A percentile compares a stretch with the other conserved stretches of the same genome.
These are phyloP conservation scores for Candida ipomoeae DNA, from an alignment of 805 yeast genomes.

Conservation along the genomic window DNA sequence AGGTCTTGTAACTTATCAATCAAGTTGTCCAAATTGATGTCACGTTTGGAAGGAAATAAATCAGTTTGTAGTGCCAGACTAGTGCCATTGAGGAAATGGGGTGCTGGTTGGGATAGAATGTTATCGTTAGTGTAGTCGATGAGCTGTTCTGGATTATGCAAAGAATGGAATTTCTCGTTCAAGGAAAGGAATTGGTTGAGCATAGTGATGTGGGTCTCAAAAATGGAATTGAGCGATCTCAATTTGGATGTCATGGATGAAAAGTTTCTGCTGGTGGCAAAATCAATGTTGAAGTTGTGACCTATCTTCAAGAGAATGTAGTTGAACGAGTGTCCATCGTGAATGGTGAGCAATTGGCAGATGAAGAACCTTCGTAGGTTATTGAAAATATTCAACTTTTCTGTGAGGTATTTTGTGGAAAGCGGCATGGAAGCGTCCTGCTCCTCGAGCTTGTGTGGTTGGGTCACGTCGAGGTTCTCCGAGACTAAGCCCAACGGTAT, in stretches of 20 bases:
- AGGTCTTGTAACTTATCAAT: conserved; percentile 29
- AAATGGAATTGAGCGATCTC: conserved; percentile 16
- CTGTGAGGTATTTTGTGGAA: conserved; percentile 14
- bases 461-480: conserved; percentile 8
- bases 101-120: conserved; percentile 7
- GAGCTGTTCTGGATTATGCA: conserved; percentile 7
- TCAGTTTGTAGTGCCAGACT: not conserved
- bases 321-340: conserved; percentile 27
- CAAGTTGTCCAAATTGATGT: conserved; percentile 22
- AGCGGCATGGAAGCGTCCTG: not conserved
- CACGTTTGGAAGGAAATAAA: conserved; percentile 9
- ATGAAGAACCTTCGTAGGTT: conserved; percentile 34
- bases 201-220: conserved; percentile 22
- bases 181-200: conserved; percentile 20
- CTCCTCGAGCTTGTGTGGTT: not conserved
- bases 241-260: conserved; percentile 17
- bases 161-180: conserved; percentile 26
- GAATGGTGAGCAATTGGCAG: conserved; percentile 35
- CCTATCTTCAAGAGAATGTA: conserved; percentile 30
- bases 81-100: not conserved
- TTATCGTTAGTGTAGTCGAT: conserved; percentile 17
- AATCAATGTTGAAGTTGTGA: conserved; percentile 16
- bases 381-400: conserved; percentile 28
- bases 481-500: conserved; percentile 22
- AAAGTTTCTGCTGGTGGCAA: conserved; percentile 3